Evolutionary conservation across 1,284 basidiomycete species (phyloP), one percentile per base, ranked within the genome.

Genomic region (Taiwanofungus camphoratus): DNA sequence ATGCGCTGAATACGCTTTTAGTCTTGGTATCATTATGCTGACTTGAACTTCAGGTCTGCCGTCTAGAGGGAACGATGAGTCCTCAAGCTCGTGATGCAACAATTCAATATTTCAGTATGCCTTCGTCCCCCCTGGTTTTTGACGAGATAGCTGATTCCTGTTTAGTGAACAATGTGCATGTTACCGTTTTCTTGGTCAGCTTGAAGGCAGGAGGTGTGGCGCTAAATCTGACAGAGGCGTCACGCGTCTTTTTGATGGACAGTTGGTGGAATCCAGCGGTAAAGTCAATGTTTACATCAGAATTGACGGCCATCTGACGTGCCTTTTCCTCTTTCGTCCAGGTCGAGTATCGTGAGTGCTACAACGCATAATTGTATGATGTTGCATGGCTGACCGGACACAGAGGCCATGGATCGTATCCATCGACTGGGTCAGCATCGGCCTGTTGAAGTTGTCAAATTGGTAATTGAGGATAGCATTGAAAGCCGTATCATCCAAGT

Each of bases 161-260:
- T 27, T 1, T 41, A 91, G 87, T 93, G 87, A 88, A 87, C 58
- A 97, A 92, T 55, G 84, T 93, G 2, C 80, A 92, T 46, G 92
- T 97, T 31, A 97, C 93, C 3, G 91, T 99, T 11, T 99, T 99
- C 73, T 77, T 99, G 27, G 92, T 99, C 53, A 86, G 83, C 55
- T 64, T 99, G 58, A 99, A 98, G 66, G 95, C 96, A 0, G 95
- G 95, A 34, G 94, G 95, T 64, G 93, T 96, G 1, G 93, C 94
- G 3, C 72, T 94, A 37, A 96, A 97, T 62, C 64, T 97, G 56
- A 94, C 92, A 0, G 93, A 94, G 63, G 93, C 93, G 0, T 91
- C 86, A 18, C 85, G 90, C 36, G 92, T 95, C n/a, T 93, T 91
- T 65, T 74, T 90, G 46, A 89, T 87, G 87, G 89, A 87, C 60